A percentile compares a stretch with the other conserved stretches of the same genome.
Evolutionary conservation across 176 grass and related monocot genomes (phyloP).

Genomic region (Carex kokanica): DNA sequence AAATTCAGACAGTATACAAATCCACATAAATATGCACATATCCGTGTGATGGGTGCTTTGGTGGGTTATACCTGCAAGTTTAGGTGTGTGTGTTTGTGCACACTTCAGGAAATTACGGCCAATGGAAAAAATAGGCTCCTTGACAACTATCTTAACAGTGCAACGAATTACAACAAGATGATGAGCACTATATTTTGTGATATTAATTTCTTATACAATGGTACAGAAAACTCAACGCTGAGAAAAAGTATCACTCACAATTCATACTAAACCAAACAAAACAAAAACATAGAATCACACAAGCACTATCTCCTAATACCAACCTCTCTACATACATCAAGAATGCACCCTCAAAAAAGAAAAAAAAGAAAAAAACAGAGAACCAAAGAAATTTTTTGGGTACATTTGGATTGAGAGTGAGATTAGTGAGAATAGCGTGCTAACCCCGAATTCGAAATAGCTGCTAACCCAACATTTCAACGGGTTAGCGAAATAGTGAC

Average conservation of each 20-base stretch:
- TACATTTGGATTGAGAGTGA: too few species aligned
- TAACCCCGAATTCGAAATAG: too few species aligned
- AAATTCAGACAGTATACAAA: neutral
- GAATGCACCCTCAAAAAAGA: neutral
- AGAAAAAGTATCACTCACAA: neutral
- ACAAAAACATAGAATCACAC: neutral
- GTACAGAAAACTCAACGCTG: neutral
- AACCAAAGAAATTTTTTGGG: neutral
- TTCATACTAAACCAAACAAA: constrained; percentile 6
- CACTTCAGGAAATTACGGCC: neutral
- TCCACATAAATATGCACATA: neutral
- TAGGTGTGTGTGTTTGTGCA: neutral
- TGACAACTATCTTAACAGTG: neutral
- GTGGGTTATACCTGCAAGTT: neutral
- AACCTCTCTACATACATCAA: constrained; percentile 16
- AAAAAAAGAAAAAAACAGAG: neutral
- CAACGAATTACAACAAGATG: neutral
- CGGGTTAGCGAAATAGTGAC: too few species aligned
- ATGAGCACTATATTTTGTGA: neutral
- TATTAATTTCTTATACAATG: constrained; percentile 25
- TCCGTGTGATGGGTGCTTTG: neutral
- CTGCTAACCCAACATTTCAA: too few species aligned
- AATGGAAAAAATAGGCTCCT: neutral
- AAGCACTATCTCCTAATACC: constrained; percentile 15
- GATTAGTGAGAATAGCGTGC: too few species aligned